These are phyloP conservation scores for Sutorius australiensis DNA, from an alignment of 768 basidiomycete species.

Conservation along the genomic window DNA sequence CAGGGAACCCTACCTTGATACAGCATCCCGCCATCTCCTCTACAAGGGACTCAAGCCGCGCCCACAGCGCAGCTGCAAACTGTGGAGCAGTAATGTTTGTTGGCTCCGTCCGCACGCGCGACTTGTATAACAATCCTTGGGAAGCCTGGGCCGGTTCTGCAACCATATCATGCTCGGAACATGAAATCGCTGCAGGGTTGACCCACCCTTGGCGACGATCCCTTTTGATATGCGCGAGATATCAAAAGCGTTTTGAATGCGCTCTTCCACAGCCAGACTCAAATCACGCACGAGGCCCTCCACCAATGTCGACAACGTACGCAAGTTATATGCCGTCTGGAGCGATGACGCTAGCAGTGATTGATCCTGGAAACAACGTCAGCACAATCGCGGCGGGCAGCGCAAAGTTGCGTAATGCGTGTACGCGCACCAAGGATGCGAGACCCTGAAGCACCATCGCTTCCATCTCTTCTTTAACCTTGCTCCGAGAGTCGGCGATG, in stretches of 20 bases:
- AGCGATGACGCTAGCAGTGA: conserved; percentile 87
- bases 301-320: conserved; percentile 79
- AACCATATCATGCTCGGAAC: neutral
- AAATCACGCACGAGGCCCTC: conserved; percentile 74
- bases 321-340: conserved; percentile 93
- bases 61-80: conserved; percentile 58
- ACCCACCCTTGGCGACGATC: conserved; percentile 68
- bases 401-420: neutral
- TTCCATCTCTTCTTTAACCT: conserved; percentile 86
- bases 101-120: conserved; percentile 85
- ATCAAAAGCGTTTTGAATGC: conserved; percentile 84
- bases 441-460: conserved; percentile 82
- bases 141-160: conserved; percentile 24
- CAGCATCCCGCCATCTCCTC: conserved; percentile 87
- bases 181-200: neutral
- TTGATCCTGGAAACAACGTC: conserved; percentile 60
- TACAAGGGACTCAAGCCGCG: conserved; percentile 72
- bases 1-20: conserved; percentile 58
- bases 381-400: neutral
- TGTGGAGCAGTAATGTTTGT: conserved; percentile 84
- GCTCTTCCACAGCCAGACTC: conserved; percentile 75
- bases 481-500: conserved; percentile 65
- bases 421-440: conserved; percentile 58
- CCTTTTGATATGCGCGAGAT: conserved; percentile 83
- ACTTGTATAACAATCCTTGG: conserved; percentile 64